Evolutionary conservation across 1,139 yeast species (phyloP).

Genomic region (Pichia sp.): DNA sequence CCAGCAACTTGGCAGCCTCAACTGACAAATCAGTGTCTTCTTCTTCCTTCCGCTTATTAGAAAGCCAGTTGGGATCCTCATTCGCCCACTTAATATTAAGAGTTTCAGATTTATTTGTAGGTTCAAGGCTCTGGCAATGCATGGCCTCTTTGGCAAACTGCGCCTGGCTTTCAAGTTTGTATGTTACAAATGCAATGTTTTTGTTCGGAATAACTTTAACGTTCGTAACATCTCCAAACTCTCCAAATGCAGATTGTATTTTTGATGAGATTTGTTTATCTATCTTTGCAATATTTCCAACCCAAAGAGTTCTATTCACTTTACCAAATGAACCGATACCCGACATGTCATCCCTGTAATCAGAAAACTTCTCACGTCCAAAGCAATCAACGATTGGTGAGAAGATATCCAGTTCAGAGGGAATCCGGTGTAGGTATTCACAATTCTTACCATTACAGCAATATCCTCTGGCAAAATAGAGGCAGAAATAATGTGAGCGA

Average conservation of each 20-base stretch:
- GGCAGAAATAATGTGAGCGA: slow-evolving; percentile 46
- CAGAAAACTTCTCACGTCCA: slow-evolving; percentile 81
- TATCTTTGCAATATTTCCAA: slow-evolving; percentile 53
- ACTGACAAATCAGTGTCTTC: slow-evolving; percentile 22
- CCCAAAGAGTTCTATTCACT: slow-evolving; percentile 65
- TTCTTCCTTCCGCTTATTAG: slow-evolving; percentile 41
- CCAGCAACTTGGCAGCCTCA: slow-evolving; percentile 24
- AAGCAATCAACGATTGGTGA: slow-evolving; percentile 75
- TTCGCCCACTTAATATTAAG: slow-evolving; percentile 81
- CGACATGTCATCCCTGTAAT: slow-evolving; percentile 86
- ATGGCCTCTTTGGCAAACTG: slow-evolving; percentile 94
- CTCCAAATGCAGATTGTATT: slow-evolving; percentile 50
- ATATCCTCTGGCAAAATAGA: slow-evolving; percentile 84
- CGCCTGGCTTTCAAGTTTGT: slow-evolving; percentile 59
- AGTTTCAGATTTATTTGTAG: slow-evolving; percentile 41
- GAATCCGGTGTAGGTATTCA: slow-evolving; percentile 70
- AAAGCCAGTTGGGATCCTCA: slow-evolving; percentile 75
- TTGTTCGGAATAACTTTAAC: slow-evolving; percentile 54
- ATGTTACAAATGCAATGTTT: slow-evolving; percentile 77
- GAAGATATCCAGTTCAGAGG: slow-evolving; percentile 39
- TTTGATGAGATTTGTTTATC: slow-evolving; percentile 36
- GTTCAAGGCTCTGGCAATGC: slow-evolving; percentile 64
- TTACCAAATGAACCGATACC: slow-evolving; percentile 83
- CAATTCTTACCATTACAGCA: slow-evolving; percentile 76
- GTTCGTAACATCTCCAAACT: slow-evolving; percentile 74